phyloP scores from a whole-genome alignment of 2,329 filamentous ascomycete genomes.

The Aspergillus latus region DNA sequence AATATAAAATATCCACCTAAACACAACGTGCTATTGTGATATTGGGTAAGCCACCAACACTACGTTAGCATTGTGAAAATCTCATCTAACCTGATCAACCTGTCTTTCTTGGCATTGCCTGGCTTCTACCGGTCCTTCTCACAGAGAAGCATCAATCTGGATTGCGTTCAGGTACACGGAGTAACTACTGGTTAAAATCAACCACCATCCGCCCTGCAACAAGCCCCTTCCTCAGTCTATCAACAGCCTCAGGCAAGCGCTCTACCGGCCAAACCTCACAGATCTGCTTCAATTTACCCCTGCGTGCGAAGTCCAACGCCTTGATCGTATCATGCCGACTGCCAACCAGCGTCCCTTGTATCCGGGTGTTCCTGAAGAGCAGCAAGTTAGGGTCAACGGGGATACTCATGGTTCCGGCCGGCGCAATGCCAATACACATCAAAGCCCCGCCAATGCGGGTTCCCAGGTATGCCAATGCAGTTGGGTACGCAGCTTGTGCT shows the following conservation, averaged over 20 bases:
- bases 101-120: too few species aligned
- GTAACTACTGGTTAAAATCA: conserved; percentile 47
- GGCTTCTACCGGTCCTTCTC: too few species aligned
- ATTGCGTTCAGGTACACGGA: too few species aligned
- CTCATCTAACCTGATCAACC: too few species aligned
- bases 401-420: background rate
- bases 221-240: conserved; percentile 51
- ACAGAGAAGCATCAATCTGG: too few species aligned
- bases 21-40: too few species aligned
- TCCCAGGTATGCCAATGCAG: conserved; percentile 41
- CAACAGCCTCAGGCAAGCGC: conserved; percentile 52
- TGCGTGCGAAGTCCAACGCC: conserved; percentile 46
- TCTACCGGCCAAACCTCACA: conserved; percentile 50
- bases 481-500: conserved; percentile 40
- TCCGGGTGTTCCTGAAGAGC: conserved; percentile 27
- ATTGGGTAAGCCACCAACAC: too few species aligned
- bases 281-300: conserved; percentile 52
- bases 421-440: conserved; percentile 52
- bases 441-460: conserved; percentile 50
- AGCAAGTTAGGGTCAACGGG: background rate
- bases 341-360: conserved; percentile 31
- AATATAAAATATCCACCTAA: too few species aligned
- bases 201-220: conserved; percentile 55
- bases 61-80: too few species aligned
- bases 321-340: conserved; percentile 36